Evolutionary conservation across 306 rosid species (phyloP).

Genomic region (Gastrolobium villosum): DNA sequence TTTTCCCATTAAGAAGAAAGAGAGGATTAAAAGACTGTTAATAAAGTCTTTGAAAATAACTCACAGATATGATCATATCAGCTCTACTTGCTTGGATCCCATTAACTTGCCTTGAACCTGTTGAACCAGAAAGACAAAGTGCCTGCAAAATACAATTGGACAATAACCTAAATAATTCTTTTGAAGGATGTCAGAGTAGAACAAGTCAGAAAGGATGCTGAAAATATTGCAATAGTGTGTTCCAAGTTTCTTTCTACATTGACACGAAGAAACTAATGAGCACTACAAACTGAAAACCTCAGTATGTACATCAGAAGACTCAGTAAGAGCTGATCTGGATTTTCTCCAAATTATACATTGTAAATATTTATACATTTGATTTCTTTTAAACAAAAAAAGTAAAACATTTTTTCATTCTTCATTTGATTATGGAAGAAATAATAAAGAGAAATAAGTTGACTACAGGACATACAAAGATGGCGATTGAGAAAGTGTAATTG

Average conservation of each 20-base stretch:
- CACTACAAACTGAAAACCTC: not conserved
- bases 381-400: not conserved
- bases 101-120: slow-evolving; percentile 73
- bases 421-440: not conserved
- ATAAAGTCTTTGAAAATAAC: slow-evolving; percentile 45
- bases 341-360: slow-evolving; percentile 1
- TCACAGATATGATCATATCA: slow-evolving; percentile 87
- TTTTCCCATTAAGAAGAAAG: slow-evolving; percentile 15
- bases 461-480: not conserved
- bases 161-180: slow-evolving; percentile 22
- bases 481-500: not conserved
- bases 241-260: slow-evolving; percentile 24
- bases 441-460: not conserved
- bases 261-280: slow-evolving; percentile 6
- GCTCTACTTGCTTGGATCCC: slow-evolving; percentile 86
- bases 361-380: not conserved
- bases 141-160: slow-evolving; percentile 63
- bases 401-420: not conserved
- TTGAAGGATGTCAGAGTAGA: slow-evolving; percentile 11
- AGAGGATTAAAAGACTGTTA: not conserved
- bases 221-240: not conserved
- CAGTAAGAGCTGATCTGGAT: not conserved
- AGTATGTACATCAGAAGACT: not conserved
- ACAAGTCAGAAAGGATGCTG: slow-evolving; percentile 17
- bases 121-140: slow-evolving; percentile 74